Evolutionary conservation across 2,329 filamentous ascomycete genomes (phyloP).

Genomic region (Dactylellina sp.): DNA sequence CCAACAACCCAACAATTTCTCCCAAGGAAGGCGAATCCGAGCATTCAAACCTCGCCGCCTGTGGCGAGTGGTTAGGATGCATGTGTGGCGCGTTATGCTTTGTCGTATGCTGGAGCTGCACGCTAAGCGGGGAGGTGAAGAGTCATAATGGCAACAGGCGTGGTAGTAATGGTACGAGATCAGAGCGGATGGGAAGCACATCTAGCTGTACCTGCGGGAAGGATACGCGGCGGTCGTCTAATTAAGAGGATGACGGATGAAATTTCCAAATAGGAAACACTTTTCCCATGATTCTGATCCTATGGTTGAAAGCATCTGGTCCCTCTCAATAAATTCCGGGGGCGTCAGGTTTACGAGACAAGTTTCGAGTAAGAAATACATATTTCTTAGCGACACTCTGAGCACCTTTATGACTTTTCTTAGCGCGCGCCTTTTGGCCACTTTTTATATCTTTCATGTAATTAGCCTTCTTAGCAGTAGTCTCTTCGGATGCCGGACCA

Average conservation of each 20-base stretch:
- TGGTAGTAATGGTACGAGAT: slow-evolving; percentile 10
- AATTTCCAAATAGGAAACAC: too few relatives aligned
- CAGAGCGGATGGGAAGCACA: slow-evolving; percentile 28
- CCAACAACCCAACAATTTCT: not conserved
- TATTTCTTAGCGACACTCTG: too few relatives aligned
- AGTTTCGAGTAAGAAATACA: too few relatives aligned
- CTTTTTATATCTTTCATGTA: too few relatives aligned
- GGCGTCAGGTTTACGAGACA: too few relatives aligned
- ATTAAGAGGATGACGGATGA: not conserved
- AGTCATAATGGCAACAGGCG: slow-evolving; percentile 38
- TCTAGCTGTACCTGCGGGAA: slow-evolving; percentile 34
- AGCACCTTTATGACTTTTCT: too few relatives aligned
- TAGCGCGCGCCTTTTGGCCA: too few relatives aligned
- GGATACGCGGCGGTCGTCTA: not conserved
- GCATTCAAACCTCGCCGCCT: slow-evolving; percentile 44
- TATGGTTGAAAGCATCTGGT: too few relatives aligned
- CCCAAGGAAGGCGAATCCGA: slow-evolving; percentile 35
- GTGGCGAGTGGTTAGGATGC: slow-evolving; percentile 47
- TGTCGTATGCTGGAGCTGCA: slow-evolving; percentile 54
- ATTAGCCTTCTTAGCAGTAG: too few relatives aligned
- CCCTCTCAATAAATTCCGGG: too few relatives aligned
- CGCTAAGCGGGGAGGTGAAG: slow-evolving; percentile 51
- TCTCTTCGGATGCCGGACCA: too few relatives aligned
- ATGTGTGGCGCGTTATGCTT: slow-evolving; percentile 49
- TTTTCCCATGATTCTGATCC: too few relatives aligned